A percentile compares a stretch with the other conserved stretches of the same genome.
Evolutionary conservation across 257 asterid species (phyloP).

Genomic region (Solanum ahanhuiri): DNA sequence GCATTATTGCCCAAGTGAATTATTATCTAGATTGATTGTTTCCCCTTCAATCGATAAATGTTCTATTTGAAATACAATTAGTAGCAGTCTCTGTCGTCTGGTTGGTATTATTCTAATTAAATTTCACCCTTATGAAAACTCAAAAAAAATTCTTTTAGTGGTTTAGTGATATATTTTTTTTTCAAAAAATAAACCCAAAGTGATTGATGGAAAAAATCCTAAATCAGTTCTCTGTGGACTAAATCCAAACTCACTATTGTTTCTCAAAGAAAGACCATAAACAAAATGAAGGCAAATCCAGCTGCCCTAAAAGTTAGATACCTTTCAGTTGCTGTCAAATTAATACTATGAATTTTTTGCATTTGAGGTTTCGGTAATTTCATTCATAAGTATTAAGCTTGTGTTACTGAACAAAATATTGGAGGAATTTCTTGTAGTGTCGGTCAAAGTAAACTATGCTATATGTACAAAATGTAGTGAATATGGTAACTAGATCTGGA

Average conservation of each 20-base stretch:
- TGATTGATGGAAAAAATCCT: background rate
- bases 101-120: background rate
- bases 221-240: background rate
- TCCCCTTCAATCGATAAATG: background rate
- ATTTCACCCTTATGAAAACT: background rate
- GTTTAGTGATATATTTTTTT: background rate
- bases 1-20: background rate
- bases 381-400: background rate
- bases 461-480: background rate
- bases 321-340: background rate
- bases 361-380: background rate
- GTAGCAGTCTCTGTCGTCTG: background rate
- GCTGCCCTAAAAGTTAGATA: background rate
- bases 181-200: background rate
- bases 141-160: background rate
- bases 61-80: background rate
- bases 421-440: background rate
- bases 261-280: background rate
- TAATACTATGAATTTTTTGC: background rate
- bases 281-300: background rate
- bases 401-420: background rate
- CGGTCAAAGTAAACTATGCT: background rate
- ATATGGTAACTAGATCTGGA: background rate
- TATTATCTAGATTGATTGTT: background rate
- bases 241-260: background rate